Percentiles rank a stretch among this genome's conserved stretches.
Conservation (phyloP, 2,329 filamentous ascomycete species). For the Geosmithia flava region DNA sequence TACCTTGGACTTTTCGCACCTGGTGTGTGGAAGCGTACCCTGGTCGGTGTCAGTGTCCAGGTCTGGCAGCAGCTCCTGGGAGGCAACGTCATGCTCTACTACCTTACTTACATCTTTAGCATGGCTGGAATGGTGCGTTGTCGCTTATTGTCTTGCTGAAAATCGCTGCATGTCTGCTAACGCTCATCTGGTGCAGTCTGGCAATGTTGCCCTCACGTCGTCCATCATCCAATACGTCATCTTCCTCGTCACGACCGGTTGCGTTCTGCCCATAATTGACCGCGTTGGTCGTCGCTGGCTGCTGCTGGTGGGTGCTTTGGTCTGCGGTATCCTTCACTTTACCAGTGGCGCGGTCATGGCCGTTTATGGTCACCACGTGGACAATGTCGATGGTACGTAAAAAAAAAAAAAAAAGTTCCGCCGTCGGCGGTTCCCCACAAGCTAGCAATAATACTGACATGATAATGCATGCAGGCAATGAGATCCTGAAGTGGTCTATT, state of each 20-base stretch:
- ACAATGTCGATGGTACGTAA: constrained; percentile 20
- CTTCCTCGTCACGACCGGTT: constrained; percentile 38
- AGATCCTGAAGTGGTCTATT: constrained; percentile 31
- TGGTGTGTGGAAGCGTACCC: constrained; percentile 35
- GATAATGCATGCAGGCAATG: constrained; percentile 20
- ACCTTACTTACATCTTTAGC: constrained; percentile 49
- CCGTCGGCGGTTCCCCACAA: background rate
- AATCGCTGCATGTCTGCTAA: background rate
- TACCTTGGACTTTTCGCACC: constrained; percentile 32
- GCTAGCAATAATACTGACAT: background rate
- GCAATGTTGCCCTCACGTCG: constrained; percentile 27
- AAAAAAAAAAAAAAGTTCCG: background rate
- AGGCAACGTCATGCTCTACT: constrained; percentile 44
- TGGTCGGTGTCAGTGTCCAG: constrained; percentile 37
- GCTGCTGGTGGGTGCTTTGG: constrained; percentile 29
- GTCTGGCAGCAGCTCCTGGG: constrained; percentile 42
- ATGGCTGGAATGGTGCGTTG: constrained; percentile 38
- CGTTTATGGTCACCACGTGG: constrained; percentile 28
- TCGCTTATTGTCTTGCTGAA: background rate
- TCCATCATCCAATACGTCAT: constrained; percentile 44
- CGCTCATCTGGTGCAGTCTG: constrained; percentile 6
- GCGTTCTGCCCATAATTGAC: constrained; percentile 36
- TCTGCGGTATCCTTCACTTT: constrained; percentile 33
- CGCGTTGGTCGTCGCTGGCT: constrained; percentile 33
- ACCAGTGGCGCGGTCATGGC: constrained; percentile 37